These are phyloP conservation scores for Acanthamoeba royreba DNA, from an alignment of 208 protist species.

Conservation along the genomic window DNA sequence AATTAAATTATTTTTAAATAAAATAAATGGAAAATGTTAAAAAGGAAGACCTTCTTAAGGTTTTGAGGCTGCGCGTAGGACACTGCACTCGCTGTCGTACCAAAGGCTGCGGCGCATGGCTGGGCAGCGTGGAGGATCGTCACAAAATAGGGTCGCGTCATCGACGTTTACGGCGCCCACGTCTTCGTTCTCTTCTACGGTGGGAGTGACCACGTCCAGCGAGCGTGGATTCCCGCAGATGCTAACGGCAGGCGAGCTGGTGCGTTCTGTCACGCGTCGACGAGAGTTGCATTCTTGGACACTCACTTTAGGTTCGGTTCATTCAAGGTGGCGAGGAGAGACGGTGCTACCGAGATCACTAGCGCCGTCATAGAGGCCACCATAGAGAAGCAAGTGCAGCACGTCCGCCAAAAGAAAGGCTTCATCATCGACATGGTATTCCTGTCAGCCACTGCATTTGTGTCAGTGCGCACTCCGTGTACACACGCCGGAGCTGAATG, in stretches of 20 bases:
- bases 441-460: neutral
- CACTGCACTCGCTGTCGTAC: neutral
- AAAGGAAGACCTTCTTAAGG: no score
- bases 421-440: slow-evolving; percentile 52
- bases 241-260: neutral
- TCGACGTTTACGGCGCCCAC: neutral
- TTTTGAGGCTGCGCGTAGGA: neutral
- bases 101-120: neutral
- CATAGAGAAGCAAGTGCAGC: neutral
- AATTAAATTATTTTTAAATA: no score
- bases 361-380: neutral
- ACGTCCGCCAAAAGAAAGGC: slow-evolving; percentile 24
- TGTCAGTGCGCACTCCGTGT: no score
- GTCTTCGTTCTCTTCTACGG: neutral
- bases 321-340: neutral
- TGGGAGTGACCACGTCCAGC: neutral
- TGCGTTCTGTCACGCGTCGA: neutral
- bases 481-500: no score
- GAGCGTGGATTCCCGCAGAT: neutral
- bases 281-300: no score
- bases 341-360: neutral
- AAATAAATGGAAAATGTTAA: no score
- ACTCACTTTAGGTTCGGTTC: no score
- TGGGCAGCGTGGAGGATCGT: neutral
- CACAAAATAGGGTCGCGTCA: neutral